phyloP scores from a whole-genome alignment of 2,329 filamentous ascomycete species.

The Colletotrichum chlorophyti region DNA sequence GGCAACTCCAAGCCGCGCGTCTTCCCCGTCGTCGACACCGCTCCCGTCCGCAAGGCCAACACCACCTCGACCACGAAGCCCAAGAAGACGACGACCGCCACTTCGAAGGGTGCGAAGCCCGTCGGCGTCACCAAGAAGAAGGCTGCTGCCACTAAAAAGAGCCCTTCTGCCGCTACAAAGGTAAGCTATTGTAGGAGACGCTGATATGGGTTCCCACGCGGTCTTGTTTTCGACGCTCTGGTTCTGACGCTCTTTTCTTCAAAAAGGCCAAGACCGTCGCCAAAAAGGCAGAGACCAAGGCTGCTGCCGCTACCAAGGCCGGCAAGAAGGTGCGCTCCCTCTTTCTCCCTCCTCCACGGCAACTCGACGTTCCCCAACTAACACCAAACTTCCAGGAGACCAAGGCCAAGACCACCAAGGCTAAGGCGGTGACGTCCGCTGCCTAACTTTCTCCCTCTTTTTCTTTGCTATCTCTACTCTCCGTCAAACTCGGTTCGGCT shows the following conservation, averaged over 20 bases:
- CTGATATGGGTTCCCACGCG: not conserved
- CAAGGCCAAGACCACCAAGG: slow-evolving; percentile 28
- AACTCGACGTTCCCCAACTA: not conserved
- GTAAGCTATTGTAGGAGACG: not conserved
- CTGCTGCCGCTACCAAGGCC: slow-evolving; percentile 15
- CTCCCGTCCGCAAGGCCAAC: slow-evolving; percentile 51
- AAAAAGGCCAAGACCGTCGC: slow-evolving; percentile 27
- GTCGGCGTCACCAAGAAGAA: slow-evolving; percentile 30
- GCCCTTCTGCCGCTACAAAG: slow-evolving; percentile 25
- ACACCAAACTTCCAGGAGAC: slow-evolving; percentile 5
- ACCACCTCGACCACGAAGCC: slow-evolving; percentile 20
- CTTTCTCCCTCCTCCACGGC: not conserved
- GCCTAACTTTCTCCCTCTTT: not conserved
- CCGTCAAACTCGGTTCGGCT: no score
- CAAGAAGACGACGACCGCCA: slow-evolving; percentile 9
- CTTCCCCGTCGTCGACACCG: slow-evolving; percentile 55
- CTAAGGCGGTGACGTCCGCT: slow-evolving; percentile 8
- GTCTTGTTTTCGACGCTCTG: not conserved
- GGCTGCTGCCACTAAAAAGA: slow-evolving; percentile 25
- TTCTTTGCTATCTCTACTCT: not conserved
- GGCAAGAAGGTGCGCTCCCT: slow-evolving; percentile 20
- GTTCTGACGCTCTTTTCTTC: no score
- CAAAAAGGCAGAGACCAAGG: slow-evolving; percentile 27
- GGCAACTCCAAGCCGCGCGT: slow-evolving; percentile 61
- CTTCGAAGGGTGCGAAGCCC: slow-evolving; percentile 25